Evolutionary conservation across 129 eudicot species (phyloP), one percentile per base, ranked within the genome.

Genomic region (Glebionis coronaria): DNA sequence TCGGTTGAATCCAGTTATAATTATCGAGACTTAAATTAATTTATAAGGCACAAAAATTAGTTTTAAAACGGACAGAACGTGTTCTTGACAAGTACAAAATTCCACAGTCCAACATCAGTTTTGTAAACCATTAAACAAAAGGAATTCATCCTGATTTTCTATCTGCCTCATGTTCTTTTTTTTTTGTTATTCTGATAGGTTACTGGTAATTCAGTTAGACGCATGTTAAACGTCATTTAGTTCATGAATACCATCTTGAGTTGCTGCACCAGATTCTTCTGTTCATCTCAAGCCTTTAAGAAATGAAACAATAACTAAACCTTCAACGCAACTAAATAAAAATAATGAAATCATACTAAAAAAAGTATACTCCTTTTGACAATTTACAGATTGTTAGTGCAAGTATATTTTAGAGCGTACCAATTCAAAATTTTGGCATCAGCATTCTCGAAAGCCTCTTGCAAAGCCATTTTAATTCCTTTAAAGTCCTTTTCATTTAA

Each of bases 241-340:
- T 59, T 14, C 45, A 5, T 7, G 64, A 59, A 59, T 13, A 59
- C n/a, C 13, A 60, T 31, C 49, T 3, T 12, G 38, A 35, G 96
- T 97, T 13, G 98, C 88, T 9, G 98, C 64, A 68, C 98, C 98
- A 80, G 98, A 93, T 70, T 88, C 96, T 79, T 79, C 70, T 83
- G 50, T 50, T 86, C 70, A 16, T 67, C 69, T 86, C 97, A 78
- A 88, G 95, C 96, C 98, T 93, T 82, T 73, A 86, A 80, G 84
- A 89, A 83, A 89, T 82, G 75, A 88, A 88, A 85, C 88, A 85
- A 79, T 88, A 77, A 76, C 88, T 79, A 82, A 85, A 85, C 87
- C 92, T 85, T 81, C 85, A 84, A 87, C 45, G 83, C 76, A 84
- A 76, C 82, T n/a, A n/a, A 65, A 82, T 81, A 78, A 74, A 76